These are phyloP conservation scores for Phytophthora agathidicida DNA, from an alignment of 352 stramenopile species.

Conservation along the genomic window DNA sequence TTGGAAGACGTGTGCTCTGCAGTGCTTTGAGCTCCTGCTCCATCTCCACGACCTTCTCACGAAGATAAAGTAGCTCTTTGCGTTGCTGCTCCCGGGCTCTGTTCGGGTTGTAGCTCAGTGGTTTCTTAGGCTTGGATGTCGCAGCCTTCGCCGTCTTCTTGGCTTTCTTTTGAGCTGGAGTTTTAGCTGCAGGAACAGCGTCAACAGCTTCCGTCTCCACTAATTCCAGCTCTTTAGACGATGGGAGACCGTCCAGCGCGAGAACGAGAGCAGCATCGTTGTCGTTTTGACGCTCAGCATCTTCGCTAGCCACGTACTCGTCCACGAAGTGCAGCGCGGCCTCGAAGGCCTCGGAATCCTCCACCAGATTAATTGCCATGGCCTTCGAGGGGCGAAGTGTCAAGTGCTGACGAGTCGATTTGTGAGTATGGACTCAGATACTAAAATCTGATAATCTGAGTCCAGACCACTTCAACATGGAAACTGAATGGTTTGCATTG, in stretches of 20 bases:
- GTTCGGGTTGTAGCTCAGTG: slow-evolving; percentile 47
- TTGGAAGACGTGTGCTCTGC: slow-evolving; percentile 16
- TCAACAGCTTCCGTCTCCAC: slow-evolving; percentile 2
- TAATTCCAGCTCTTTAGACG: slow-evolving; percentile 14
- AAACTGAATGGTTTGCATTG: too few species aligned
- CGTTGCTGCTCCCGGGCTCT: slow-evolving; percentile 40
- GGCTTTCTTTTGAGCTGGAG: slow-evolving; percentile 1
- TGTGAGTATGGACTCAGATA: too few species aligned
- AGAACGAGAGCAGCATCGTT: slow-evolving; percentile 9
- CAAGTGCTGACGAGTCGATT: neutral
- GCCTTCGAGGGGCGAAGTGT: neutral
- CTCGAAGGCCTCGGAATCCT: slow-evolving; percentile 35
- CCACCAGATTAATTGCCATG: slow-evolving; percentile 29
- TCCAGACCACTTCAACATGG: too few species aligned
- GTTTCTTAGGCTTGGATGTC: slow-evolving; percentile 14
- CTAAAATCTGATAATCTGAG: too few species aligned
- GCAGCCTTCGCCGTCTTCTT: slow-evolving; percentile 1
- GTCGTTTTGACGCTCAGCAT: neutral
- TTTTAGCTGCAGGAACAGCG: neutral
- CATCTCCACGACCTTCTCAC: slow-evolving; percentile 49
- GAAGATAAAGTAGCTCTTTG: slow-evolving; percentile 51
- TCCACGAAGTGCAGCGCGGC: slow-evolving; percentile 44
- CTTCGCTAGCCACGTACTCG: slow-evolving; percentile 10
- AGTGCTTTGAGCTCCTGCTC: slow-evolving; percentile 40
- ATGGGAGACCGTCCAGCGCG: slow-evolving; percentile 22